These are phyloP conservation scores for Yamadazyma oceani DNA, from an alignment of 1,139 yeast species.

Conservation along the genomic window DNA sequence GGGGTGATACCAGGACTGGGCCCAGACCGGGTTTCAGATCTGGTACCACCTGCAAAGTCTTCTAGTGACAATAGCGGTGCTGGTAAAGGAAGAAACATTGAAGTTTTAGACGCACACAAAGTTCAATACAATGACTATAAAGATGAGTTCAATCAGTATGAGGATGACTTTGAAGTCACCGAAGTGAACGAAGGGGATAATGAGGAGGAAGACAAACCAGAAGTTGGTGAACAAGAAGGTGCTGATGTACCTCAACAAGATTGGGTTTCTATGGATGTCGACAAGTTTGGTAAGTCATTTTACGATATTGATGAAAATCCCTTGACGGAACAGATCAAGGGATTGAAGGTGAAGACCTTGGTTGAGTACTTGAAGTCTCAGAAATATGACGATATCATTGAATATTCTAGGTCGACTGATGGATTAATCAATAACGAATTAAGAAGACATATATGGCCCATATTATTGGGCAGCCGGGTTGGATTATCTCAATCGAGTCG, in stretches of 20 bases:
- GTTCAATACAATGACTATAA: constrained; percentile 2
- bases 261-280: constrained; percentile 54
- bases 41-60: too few relatives aligned
- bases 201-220: constrained; percentile 14
- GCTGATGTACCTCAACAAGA: too few relatives aligned
- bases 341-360: constrained; percentile 41
- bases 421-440: constrained; percentile 47
- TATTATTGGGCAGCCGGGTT: constrained; percentile 33
- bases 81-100: too few relatives aligned
- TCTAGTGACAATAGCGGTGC: too few relatives aligned
- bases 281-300: constrained; percentile 48
- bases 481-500: too few relatives aligned
- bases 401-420: constrained; percentile 43
- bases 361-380: constrained; percentile 34
- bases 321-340: constrained; percentile 36
- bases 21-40: too few relatives aligned
- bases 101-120: too few relatives aligned
- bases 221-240: too few relatives aligned
- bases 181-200: too few relatives aligned
- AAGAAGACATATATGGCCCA: constrained; percentile 51
- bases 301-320: constrained; percentile 45
- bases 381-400: constrained; percentile 29
- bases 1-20: too few relatives aligned
- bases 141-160: constrained; percentile 1
- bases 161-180: background rate